These are phyloP conservation scores for Dactylorhiza incarnata DNA, from an alignment of 106 monocot species.

Conservation along the genomic window DNA sequence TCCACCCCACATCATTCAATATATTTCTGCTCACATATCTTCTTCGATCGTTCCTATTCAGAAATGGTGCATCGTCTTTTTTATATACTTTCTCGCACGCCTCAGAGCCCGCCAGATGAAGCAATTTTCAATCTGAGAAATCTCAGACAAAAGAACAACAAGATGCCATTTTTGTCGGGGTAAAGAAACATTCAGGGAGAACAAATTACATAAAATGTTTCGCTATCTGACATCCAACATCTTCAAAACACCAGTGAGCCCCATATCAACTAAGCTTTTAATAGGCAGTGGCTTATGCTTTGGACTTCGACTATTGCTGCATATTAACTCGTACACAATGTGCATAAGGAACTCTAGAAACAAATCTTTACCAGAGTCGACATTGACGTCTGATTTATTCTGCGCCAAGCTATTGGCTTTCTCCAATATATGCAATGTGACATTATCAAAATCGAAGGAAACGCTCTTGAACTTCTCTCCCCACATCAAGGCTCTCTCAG, in stretches of 20 bases:
- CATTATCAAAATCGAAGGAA: conserved; percentile 53
- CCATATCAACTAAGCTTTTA: conserved; percentile 11
- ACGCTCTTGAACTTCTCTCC: conserved; percentile 53
- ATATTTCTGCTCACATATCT: too few relatives aligned
- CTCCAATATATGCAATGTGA: conserved; percentile 54
- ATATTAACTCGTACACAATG: conserved; percentile 37
- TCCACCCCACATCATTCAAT: too few relatives aligned
- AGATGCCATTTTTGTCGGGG: neutral
- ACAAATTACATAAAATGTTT: neutral
- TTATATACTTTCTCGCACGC: neutral
- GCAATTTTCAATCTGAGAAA: neutral
- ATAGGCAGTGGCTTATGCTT: conserved; percentile 16
- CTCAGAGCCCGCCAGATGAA: neutral
- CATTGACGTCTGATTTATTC: conserved; percentile 8
- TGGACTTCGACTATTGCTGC: conserved; percentile 17
- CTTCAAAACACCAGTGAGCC: neutral
- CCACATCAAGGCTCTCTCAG: conserved; percentile 59
- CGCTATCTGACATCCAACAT: conserved; percentile 21
- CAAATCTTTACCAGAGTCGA: conserved; percentile 23
- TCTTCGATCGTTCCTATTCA: too few relatives aligned
- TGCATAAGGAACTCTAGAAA: conserved; percentile 75
- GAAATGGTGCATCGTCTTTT: too few relatives aligned
- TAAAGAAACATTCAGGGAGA: neutral
- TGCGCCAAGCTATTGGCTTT: conserved; percentile 36
- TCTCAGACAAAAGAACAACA: neutral